phyloP scores from a whole-genome alignment of 306 rosid genomes.

The Fragaria nilgerrensis region DNA sequence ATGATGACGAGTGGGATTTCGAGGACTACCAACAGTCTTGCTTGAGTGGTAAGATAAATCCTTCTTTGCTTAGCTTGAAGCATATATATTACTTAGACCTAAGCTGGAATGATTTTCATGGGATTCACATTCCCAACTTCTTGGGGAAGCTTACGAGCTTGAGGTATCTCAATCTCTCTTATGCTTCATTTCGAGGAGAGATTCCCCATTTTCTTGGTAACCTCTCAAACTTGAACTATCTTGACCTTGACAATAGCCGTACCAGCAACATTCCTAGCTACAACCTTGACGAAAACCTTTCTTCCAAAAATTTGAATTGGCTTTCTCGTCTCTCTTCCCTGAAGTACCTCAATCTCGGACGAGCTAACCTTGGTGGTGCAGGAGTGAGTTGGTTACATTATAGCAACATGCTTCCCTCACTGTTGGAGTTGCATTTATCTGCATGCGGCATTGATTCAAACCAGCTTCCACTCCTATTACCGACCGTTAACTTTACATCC shows the following conservation, averaged over 20 bases:
- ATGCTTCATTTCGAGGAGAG: too few species aligned
- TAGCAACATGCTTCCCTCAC: slow-evolving; percentile 5
- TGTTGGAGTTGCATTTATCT: neutral
- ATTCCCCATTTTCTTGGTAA: too few species aligned
- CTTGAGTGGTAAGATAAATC: neutral
- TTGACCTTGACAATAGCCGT: too few species aligned
- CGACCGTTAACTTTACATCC: neutral
- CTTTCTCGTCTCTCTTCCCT: too few species aligned
- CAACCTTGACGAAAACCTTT: too few species aligned
- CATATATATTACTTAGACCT: neutral
- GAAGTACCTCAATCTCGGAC: slow-evolving; percentile 25
- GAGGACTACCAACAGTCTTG: neutral
- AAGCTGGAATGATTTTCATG: neutral
- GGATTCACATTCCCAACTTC: neutral
- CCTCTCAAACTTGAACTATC: too few species aligned
- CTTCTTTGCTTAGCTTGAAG: neutral
- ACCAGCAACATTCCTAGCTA: too few species aligned
- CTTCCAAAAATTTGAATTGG: too few species aligned
- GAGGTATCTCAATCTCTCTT: slow-evolving; percentile 37
- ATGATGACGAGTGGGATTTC: neutral
- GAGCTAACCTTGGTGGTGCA: slow-evolving; percentile 21
- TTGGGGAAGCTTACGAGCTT: slow-evolving; percentile 25
- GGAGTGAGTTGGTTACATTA: slow-evolving; percentile 10
- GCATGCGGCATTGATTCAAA: neutral
- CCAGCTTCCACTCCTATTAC: neutral